Percentiles rank a stretch among this genome's conserved stretches.
phyloP scores from a whole-genome alignment of 306 rosid genomes.

The Cucurbita moschata region DNA sequence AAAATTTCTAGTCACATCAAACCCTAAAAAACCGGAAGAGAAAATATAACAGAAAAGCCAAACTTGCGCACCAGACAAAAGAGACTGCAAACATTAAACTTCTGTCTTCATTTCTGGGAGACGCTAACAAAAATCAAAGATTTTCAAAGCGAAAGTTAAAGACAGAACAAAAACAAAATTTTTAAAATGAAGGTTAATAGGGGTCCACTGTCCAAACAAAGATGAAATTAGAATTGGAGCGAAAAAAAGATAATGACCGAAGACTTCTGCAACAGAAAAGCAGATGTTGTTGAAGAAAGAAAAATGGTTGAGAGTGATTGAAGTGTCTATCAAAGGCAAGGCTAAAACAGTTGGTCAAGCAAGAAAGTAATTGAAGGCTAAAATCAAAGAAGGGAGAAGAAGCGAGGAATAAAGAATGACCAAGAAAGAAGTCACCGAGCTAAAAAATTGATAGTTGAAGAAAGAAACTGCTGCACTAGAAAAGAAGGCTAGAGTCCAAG shows the following conservation, averaged over 20 bases:
- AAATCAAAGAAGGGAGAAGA: neutral
- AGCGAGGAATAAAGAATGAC: neutral
- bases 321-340: neutral
- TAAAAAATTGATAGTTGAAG: neutral
- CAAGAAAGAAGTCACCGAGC: neutral
- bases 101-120: constrained; percentile 23
- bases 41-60: constrained; percentile 38
- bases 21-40: neutral
- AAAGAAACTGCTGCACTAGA: too few relatives aligned
- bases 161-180: too few relatives aligned
- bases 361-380: neutral
- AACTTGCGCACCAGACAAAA: constrained; percentile 34
- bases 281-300: neutral
- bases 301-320: neutral
- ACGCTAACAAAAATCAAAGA: neutral
- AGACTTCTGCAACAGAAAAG: neutral
- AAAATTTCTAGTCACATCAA: too few relatives aligned
- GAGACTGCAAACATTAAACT: constrained; percentile 36
- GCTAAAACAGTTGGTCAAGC: neutral
- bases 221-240: neutral
- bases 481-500: neutral
- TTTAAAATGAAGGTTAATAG: neutral
- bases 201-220: neutral
- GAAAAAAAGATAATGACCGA: neutral
- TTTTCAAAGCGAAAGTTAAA: neutral